Base-by-base conservation (phyloP, 495 filamentous ascomycete genomes). In the Copromyces sp. region DNA sequence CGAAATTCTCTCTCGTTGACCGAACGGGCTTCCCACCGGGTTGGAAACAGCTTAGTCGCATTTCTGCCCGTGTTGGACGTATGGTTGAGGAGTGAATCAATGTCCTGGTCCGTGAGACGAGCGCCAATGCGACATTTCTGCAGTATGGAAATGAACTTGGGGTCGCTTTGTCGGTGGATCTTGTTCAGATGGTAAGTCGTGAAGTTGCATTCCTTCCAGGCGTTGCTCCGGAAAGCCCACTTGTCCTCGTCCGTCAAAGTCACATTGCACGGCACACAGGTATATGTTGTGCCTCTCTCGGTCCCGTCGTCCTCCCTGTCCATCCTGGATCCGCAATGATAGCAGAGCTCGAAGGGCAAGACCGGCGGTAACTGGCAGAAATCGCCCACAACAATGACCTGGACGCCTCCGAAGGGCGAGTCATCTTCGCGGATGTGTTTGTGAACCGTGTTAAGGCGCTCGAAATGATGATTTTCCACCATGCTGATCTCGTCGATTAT, bases 321-420 rank as follows among this genome's bases (percentile, higher is more conserved):
- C n/a, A n/a, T n/a, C n/a, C n/a, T n/a, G n/a, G n/a, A n/a, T 87
- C 89, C 73, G 89, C 95, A 82, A 88, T 87, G 70, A 90, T 97
- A 39, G 88, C 91, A 84, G 91, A 95, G 75, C 87, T 93, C 37
- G 88, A 86, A 86, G 7, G 95, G 94, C 35, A 91, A 93, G 12
- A 99, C 94, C 0, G 95, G 95, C 0, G 95, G 94, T 17, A 99
- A 80, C 78, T 99, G 95, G 79, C 96, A 98, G 80, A 98, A 99
- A 80, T 99, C 95, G 0, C 95, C 95, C 0, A 95, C 98, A 37
- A 98, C 91, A 39, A 99, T 88, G 40, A 99, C 85, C 77, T 98
- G 95, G 53, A 97, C 94, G 1, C 94, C 95, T 39, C 95, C 95
- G 80, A 98, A 99, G 0, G 94, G 89, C 2, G 87, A 82, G 5